These are phyloP conservation scores for Trypanosoma melophagium DNA, from an alignment of 208 protist genomes.

Conservation along the genomic window DNA sequence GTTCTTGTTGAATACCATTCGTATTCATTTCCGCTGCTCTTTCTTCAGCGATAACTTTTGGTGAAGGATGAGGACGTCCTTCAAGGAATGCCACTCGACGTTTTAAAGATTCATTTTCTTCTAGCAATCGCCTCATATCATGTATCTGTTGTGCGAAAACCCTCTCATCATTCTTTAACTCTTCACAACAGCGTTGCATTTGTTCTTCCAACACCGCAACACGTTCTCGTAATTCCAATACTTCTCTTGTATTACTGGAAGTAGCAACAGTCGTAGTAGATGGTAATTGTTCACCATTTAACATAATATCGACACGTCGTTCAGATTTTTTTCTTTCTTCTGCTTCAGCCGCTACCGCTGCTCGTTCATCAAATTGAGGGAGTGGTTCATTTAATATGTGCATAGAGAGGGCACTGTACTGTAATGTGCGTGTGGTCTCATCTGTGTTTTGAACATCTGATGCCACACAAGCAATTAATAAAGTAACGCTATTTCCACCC, in stretches of 20 bases:
- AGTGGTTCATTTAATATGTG: conserved; percentile 86
- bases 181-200: conserved; percentile 55
- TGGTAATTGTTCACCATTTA: neutral
- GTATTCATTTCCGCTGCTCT: neutral
- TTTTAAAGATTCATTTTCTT: conserved; percentile 49
- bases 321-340: neutral
- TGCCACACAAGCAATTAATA: conserved; percentile 89
- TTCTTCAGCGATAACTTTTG: too few species aligned
- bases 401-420: conserved; percentile 91
- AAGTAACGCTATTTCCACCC: conserved; percentile 81
- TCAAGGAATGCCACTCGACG: conserved; percentile 24
- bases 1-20: neutral
- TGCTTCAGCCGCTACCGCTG: conserved; percentile 25
- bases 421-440: conserved; percentile 87
- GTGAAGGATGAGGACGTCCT: neutral
- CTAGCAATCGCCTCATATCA: conserved; percentile 46
- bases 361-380: conserved; percentile 43
- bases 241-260: too few species aligned
- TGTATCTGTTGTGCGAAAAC: conserved; percentile 76
- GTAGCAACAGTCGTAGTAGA: neutral
- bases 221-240: conserved; percentile 20
- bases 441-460: conserved; percentile 69
- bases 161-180: conserved; percentile 68
- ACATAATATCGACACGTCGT: neutral
- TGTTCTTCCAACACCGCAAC: conserved; percentile 36